Conservation (phyloP, 805 yeast genomes). For the Zygosaccharomyces siamensis region DNA sequence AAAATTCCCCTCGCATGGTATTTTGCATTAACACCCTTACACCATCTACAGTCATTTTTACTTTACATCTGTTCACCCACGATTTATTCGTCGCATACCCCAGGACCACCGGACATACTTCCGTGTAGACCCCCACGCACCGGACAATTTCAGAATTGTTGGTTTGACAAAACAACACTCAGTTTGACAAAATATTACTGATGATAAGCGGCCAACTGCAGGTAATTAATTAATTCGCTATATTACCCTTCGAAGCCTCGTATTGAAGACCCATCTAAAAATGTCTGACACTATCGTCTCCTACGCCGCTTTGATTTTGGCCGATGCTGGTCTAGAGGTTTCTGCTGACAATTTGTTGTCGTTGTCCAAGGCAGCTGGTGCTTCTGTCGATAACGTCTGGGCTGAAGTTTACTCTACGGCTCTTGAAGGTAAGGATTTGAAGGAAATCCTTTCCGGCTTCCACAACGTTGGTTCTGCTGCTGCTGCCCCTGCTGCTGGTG, state of each 20-base stretch:
- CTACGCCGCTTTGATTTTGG: constrained; percentile 97
- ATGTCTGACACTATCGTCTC: constrained; percentile 96
- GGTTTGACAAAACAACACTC: not conserved
- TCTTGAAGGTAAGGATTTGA: constrained; percentile 74
- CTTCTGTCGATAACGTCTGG: constrained; percentile 70
- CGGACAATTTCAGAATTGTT: not conserved
- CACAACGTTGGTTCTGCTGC: constrained; percentile 42
- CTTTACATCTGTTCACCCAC: not conserved
- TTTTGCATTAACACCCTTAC: not conserved
- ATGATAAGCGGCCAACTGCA: not conserved
- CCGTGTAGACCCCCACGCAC: not conserved
- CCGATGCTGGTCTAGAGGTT: constrained; percentile 95
- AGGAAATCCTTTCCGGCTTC: constrained; percentile 61
- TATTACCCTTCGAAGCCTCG: not conserved
- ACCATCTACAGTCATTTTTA: constrained; percentile 6
- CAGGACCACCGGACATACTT: not conserved
- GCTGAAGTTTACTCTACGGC: constrained; percentile 79
- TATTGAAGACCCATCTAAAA: constrained; percentile 15
- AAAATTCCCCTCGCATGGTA: too few relatives aligned
- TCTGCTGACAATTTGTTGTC: constrained; percentile 73
- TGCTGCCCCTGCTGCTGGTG: constrained; percentile 44
- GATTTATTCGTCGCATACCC: not conserved
- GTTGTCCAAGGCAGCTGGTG: constrained; percentile 73
- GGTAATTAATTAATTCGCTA: not conserved
- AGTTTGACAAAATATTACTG: not conserved